A percentile compares a stretch with the other conserved stretches of the same genome.
Conservation (phyloP, 371 early-diverging fungal species). For the Mortierella sp. region DNA sequence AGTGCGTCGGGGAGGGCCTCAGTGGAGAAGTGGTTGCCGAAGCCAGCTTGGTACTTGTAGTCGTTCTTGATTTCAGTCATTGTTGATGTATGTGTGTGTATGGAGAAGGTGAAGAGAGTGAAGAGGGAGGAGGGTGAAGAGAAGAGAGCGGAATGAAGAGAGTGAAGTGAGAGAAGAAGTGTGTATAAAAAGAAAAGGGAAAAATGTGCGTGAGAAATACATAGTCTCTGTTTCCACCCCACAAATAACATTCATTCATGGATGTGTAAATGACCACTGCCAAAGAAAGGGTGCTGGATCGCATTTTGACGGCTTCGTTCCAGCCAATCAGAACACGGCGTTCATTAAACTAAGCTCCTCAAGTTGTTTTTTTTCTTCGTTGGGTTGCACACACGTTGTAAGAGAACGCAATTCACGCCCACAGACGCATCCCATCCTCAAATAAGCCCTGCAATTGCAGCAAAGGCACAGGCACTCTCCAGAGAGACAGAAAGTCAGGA, state of each 20-base stretch:
- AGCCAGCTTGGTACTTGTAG: slow-evolving; percentile 78
- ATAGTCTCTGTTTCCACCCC: neutral
- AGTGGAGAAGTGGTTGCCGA: slow-evolving; percentile 87
- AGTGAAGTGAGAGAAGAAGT: neutral
- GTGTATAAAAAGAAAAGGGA: neutral
- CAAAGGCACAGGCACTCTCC: neutral
- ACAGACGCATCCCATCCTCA: neutral
- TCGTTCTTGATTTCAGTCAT: slow-evolving; percentile 60
- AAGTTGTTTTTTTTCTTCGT: slow-evolving; percentile 1
- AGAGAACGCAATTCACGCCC: neutral
- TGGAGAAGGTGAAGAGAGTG: neutral
- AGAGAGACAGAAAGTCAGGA: slow-evolving; percentile 1
- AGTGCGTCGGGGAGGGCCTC: slow-evolving; percentile 92
- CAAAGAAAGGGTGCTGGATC: neutral
- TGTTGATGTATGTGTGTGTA: neutral
- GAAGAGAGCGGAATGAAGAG: neutral
- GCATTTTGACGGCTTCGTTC: neutral
- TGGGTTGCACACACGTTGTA: neutral
- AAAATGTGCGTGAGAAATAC: slow-evolving; percentile 9
- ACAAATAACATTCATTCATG: neutral
- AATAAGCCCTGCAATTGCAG: neutral
- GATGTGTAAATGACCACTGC: neutral
- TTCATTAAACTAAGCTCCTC: slow-evolving; percentile 9
- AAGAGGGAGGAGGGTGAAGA: neutral
- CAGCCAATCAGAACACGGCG: neutral